These are phyloP conservation scores for Pythium guiyangense DNA, from an alignment of 352 stramenopile genomes.

Conservation along the genomic window DNA sequence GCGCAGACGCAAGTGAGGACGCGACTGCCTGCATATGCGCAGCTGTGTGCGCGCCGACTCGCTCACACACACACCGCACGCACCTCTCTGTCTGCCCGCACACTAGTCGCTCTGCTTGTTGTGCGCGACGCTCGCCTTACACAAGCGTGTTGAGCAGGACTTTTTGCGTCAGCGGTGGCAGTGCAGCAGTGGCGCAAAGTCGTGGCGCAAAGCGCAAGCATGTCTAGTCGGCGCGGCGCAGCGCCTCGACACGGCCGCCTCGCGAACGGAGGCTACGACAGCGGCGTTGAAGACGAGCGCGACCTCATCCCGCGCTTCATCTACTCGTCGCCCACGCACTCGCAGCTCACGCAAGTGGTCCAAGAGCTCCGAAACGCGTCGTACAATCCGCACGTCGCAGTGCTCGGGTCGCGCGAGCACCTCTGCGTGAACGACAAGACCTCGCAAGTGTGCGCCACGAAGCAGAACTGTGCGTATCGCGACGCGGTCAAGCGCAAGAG, in stretches of 20 bases:
- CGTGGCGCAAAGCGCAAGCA: too few relatives aligned
- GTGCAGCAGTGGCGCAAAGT: too few relatives aligned
- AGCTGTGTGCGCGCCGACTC: too few relatives aligned
- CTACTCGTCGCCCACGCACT: conserved; percentile 98
- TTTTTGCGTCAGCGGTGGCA: conserved; percentile 17
- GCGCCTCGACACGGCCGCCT: conserved; percentile 9
- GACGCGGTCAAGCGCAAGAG: conserved; percentile 86
- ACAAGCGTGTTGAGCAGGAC: conserved; percentile 57
- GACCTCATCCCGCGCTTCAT: conserved; percentile 90
- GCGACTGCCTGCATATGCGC: too few relatives aligned
- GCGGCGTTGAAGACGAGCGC: conserved; percentile 17
- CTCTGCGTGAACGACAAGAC: conserved; percentile 96
- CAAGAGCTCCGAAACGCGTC: conserved; percentile 94
- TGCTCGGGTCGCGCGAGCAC: too few relatives aligned
- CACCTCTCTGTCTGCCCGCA: too few relatives aligned
- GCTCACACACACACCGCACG: too few relatives aligned
- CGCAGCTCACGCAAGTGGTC: conserved; percentile 97
- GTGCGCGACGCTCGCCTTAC: too few relatives aligned
- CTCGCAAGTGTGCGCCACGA: conserved; percentile 72
- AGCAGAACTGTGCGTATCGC: conserved; percentile 85
- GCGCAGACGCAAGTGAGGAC: too few relatives aligned
- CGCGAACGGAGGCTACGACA: conserved; percentile 50
- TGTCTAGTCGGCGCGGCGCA: conserved; percentile 10
- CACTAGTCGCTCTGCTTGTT: too few relatives aligned
- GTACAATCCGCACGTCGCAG: conserved; percentile 88